These are phyloP conservation scores for Beauveria medogensis DNA, from an alignment of 2,329 filamentous ascomycete species.

Conservation along the genomic window DNA sequence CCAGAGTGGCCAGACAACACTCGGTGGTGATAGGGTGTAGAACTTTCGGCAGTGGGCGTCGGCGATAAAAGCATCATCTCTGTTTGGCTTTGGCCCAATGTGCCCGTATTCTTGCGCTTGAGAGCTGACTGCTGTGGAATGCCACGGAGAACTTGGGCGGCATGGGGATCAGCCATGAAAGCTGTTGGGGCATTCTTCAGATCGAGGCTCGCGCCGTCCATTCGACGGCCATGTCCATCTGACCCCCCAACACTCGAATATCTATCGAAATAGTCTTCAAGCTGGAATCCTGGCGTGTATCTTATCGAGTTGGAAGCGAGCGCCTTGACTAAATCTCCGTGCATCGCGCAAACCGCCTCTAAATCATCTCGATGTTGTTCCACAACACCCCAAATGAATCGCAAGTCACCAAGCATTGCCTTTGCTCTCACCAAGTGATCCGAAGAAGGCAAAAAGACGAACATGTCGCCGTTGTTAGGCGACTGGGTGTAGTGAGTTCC, in stretches of 20 bases:
- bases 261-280: slow-evolving; percentile 81
- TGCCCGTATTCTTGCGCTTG: slow-evolving; percentile 41
- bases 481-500: slow-evolving; percentile 67
- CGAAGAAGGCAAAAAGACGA: slow-evolving; percentile 52
- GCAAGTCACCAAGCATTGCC: slow-evolving; percentile 68
- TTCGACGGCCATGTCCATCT: slow-evolving; percentile 52
- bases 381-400: slow-evolving; percentile 67
- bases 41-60: slow-evolving; percentile 19
- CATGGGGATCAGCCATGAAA: slow-evolving; percentile 47
- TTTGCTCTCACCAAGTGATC: slow-evolving; percentile 72
- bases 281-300: slow-evolving; percentile 71
- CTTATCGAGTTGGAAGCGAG: slow-evolving; percentile 57
- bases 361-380: slow-evolving; percentile 75
- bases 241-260: slow-evolving; percentile 53
- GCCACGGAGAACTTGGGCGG: slow-evolving; percentile 38
- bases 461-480: slow-evolving; percentile 42
- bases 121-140: slow-evolving; percentile 33
- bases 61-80: slow-evolving; percentile 28
- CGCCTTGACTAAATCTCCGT: slow-evolving; percentile 70
- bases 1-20: neutral
- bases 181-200: slow-evolving; percentile 60
- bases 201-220: slow-evolving; percentile 68
- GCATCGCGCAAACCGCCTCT: slow-evolving; percentile 69
- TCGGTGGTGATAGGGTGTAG: slow-evolving; percentile 14
- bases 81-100: slow-evolving; percentile 30